Evolutionary conservation across 768 basidiomycete species (phyloP).

Genomic region (Nidularia pulvinata): DNA sequence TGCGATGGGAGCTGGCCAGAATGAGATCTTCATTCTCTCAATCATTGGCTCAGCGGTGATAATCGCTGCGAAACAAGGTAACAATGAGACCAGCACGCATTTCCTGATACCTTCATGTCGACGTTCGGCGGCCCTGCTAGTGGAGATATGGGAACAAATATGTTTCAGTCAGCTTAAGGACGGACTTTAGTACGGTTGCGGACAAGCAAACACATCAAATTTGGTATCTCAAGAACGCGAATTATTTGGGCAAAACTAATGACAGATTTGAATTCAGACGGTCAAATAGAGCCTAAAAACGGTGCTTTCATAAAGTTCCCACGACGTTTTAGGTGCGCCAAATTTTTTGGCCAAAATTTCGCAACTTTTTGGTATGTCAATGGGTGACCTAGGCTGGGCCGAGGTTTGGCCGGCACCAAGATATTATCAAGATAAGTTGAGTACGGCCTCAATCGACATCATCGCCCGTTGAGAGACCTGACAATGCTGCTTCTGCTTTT

Average conservation of each 20-base stretch:
- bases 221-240: background rate
- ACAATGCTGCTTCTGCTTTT: slow-evolving; percentile 26
- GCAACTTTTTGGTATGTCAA: background rate
- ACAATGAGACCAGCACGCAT: no score
- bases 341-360: slow-evolving; percentile 1
- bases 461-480: slow-evolving; percentile 17
- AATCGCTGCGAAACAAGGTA: no score
- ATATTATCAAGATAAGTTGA: background rate
- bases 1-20: no score
- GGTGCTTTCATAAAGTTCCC: background rate
- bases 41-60: no score
- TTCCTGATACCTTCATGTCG: no score
- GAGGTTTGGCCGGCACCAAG: background rate
- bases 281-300: background rate
- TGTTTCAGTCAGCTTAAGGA: no score
- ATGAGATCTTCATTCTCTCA: no score
- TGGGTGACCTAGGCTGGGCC: background rate
- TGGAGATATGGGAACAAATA: no score
- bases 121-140: no score
- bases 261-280: background rate
- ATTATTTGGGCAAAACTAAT: slow-evolving; percentile 3
- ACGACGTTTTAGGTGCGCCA: background rate
- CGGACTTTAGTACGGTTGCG: slow-evolving; percentile 9
- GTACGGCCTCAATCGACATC: slow-evolving; percentile 8
- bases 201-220: slow-evolving; percentile 4